Base-by-base conservation (phyloP, 352 stramenopile genomes). In the Pythium sukuiense region DNA sequence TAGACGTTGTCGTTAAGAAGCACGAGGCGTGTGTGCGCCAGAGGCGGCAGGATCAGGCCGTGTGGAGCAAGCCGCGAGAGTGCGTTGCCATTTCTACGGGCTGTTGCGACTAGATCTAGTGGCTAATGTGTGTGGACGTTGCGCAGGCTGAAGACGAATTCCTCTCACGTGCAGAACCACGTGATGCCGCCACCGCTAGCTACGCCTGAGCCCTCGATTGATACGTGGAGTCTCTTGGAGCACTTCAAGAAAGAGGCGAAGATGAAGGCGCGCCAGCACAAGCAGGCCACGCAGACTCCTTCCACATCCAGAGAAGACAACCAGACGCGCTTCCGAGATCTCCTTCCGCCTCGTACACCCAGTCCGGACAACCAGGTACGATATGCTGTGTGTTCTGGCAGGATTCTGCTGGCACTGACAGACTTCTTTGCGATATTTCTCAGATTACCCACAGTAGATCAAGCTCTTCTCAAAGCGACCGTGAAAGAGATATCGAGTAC, bases 51-150 rank as follows among this genome's bases (percentile, higher is more conserved):
- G 71, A 89, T 43, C 74, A 88, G 18, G 69, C 80, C 11, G 76
- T 89, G 18, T 93, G 82, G 85, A 76, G 70, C 6, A 71, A 78
- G 14, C 81, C 79, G 12, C 66, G 68, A 35, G 56, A 73, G 71
- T 73, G 45, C 6, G 70, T 63, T 6, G 48, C n/a, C n/a, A n/a
- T n/a, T n/a, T n/a, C n/a, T n/a, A n/a, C n/a, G n/a, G n/a, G n/a
- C n/a, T n/a, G n/a, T n/a, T n/a, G n/a, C n/a, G n/a, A n/a, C n/a
- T n/a, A n/a, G n/a, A n/a, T n/a, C n/a, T n/a, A n/a, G n/a, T n/a
- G n/a, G n/a, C n/a, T n/a, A n/a, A n/a, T n/a, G n/a, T n/a, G n/a
- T n/a, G n/a, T n/a, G n/a, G n/a, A n/a, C 11, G 20, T 33, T 58
- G 12, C 13, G 12, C 58, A 61, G 59, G n/a, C 18, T 54, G 6